These are phyloP conservation scores for Rhizopus sp. DNA, from an alignment of 371 early-diverging fungal genomes.

Conservation along the genomic window DNA sequence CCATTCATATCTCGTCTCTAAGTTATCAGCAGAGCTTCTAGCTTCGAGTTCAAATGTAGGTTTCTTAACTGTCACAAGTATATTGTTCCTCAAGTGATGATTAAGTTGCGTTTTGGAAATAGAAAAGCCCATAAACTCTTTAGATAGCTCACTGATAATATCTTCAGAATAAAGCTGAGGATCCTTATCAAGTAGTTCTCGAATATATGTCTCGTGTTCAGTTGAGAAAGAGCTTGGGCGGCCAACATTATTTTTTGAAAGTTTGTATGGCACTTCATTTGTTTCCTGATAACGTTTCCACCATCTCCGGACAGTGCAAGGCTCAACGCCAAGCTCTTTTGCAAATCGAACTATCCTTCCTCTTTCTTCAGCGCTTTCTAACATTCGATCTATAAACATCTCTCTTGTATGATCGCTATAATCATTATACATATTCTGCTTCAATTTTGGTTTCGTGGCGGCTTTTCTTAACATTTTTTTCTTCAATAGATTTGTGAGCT, in stretches of 20 bases:
- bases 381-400: slow-evolving; percentile 14
- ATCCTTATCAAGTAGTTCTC: slow-evolving; percentile 16
- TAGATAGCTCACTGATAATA: slow-evolving; percentile 6
- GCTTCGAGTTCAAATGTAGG: slow-evolving; percentile 5
- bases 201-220: slow-evolving; percentile 16
- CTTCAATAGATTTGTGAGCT: slow-evolving; percentile 11
- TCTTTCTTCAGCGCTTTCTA: slow-evolving; percentile 16
- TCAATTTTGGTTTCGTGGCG: slow-evolving; percentile 13
- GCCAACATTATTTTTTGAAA: slow-evolving; percentile 12
- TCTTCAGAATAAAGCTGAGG: slow-evolving; percentile 19
- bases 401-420: slow-evolving; percentile 17
- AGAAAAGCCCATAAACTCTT: slow-evolving; percentile 10
- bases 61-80: slow-evolving; percentile 10
- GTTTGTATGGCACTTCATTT: slow-evolving; percentile 13
- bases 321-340: slow-evolving; percentile 12
- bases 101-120: slow-evolving; percentile 17
- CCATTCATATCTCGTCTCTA: slow-evolving; percentile 20
- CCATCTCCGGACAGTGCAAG: slow-evolving; percentile 12
- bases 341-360: slow-evolving; percentile 8
- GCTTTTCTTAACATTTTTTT: slow-evolving; percentile 14
- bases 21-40: slow-evolving; percentile 9
- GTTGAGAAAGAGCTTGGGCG: slow-evolving; percentile 9
- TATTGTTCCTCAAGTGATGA: slow-evolving; percentile 17
- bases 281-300: slow-evolving; percentile 17
- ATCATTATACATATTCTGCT: slow-evolving; percentile 14